phyloP scores from a whole-genome alignment of 1,139 yeast species.

The Kluyveromyces sp. region DNA sequence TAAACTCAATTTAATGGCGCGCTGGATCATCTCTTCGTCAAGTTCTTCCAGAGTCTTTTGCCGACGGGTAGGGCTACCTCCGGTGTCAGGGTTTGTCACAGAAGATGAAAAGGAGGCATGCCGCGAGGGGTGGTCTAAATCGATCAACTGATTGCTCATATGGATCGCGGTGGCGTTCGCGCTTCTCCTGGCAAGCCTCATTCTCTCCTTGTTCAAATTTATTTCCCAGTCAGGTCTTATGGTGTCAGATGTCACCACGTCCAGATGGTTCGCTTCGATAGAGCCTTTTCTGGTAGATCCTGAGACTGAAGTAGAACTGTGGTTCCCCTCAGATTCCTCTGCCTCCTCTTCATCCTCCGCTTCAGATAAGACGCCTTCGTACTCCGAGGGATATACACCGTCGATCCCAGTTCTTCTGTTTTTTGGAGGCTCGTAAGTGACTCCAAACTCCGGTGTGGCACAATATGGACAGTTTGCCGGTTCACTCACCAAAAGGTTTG shows the following conservation, averaged over 20 bases:
- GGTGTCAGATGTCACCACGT: constrained; percentile 68
- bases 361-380: too few relatives aligned
- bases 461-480: constrained; percentile 93
- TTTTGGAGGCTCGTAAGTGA: constrained; percentile 63
- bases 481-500: constrained; percentile 70
- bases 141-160: constrained; percentile 57
- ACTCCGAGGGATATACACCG: constrained; percentile 39
- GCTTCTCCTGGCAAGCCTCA: constrained; percentile 72
- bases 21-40: constrained; percentile 78
- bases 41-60: constrained; percentile 35
- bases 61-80: constrained; percentile 1
- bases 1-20: constrained; percentile 69
- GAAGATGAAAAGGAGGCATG: constrained; percentile 6
- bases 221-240: constrained; percentile 92
- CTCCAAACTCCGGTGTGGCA: constrained; percentile 81
- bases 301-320: constrained; percentile 9
- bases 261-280: constrained; percentile 53
- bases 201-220: constrained; percentile 62
- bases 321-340: not conserved
- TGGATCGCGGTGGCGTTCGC: constrained; percentile 95
- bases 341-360: not conserved
- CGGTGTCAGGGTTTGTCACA: not conserved
- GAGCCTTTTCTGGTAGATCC: constrained; percentile 47
- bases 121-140: constrained; percentile 29
- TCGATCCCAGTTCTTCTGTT: constrained; percentile 49